A percentile compares a stretch with the other conserved stretches of the same genome.
phyloP scores from a whole-genome alignment of 2,329 filamentous ascomycete species.

The Alternaria postmessia region DNA sequence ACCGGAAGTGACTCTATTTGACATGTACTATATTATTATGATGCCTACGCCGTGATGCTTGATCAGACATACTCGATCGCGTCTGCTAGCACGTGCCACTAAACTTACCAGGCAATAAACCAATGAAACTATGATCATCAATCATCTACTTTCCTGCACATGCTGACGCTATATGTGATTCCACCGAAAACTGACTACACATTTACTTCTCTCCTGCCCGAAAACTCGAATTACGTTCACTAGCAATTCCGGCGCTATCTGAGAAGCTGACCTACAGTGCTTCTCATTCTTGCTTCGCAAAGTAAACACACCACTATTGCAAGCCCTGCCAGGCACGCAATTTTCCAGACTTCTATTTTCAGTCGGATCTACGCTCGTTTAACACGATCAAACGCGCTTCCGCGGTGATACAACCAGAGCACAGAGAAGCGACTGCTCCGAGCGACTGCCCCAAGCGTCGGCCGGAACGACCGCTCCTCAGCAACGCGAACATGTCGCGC shows the following conservation, averaged over 20 bases:
- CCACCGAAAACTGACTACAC: background rate
- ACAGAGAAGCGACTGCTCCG: background rate
- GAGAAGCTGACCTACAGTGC: background rate
- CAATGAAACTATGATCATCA: constrained; percentile 31
- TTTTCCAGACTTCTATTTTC: constrained; percentile 1
- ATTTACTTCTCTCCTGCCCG: background rate
- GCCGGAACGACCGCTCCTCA: constrained; percentile 9
- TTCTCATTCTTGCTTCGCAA: background rate
- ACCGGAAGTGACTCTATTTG: constrained; percentile 35
- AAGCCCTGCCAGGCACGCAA: background rate
- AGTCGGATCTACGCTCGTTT: background rate
- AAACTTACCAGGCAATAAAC: constrained; percentile 34
- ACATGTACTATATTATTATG: constrained; percentile 43
- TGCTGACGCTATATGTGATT: background rate
- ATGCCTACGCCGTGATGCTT: constrained; percentile 45
- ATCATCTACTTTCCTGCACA: background rate
- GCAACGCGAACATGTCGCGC: constrained; percentile 19
- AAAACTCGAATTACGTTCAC: background rate
- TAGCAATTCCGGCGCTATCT: background rate
- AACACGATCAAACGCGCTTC: constrained; percentile 4
- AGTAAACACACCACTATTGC: background rate
- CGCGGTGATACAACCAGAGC: background rate
- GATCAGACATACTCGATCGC: constrained; percentile 46
- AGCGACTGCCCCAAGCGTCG: constrained; percentile 6
- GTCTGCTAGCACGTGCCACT: constrained; percentile 36